A percentile compares a stretch with the other conserved stretches of the same genome.
Conservation (phyloP, 1,284 basidiomycete genomes). For the Ganoderma lingzhi region DNA sequence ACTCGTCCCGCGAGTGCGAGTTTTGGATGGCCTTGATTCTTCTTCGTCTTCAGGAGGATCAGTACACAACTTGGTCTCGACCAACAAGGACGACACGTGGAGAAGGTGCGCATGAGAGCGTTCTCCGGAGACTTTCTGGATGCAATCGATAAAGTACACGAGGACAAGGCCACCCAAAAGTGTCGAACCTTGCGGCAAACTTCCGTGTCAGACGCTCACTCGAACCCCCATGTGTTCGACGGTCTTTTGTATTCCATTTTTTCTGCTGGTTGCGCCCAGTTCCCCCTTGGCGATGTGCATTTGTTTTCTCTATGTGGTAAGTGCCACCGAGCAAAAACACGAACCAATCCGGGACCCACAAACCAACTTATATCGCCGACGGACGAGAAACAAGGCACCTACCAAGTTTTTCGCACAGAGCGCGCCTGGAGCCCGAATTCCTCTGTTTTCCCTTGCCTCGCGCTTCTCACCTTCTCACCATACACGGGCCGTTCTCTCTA, state of each 20-base stretch:
- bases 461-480: constrained; percentile 24
- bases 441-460: constrained; percentile 16
- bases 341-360: constrained; percentile 23
- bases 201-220: constrained; percentile 5
- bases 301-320: constrained; percentile 17
- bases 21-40: background rate
- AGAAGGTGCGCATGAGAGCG: background rate
- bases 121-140: background rate
- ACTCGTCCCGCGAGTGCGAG: background rate
- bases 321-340: constrained; percentile 4
- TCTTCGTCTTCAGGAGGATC: background rate
- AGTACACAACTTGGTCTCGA: background rate
- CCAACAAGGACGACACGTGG: background rate
- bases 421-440: constrained; percentile 19
- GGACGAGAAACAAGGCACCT: background rate
- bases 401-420: constrained; percentile 6
- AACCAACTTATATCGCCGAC: constrained; percentile 22
- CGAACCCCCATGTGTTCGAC: constrained; percentile 4
- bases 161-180: constrained; percentile 20
- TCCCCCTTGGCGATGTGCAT: constrained; percentile 20
- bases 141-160: background rate
- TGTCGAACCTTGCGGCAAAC: constrained; percentile 12
- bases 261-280: constrained; percentile 1
- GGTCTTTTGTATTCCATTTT: constrained; percentile 15
- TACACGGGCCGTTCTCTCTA: constrained; percentile 27